Evolutionary conservation across 2,329 filamentous ascomycete species (phyloP).

Genomic region (Penicillium paneum): DNA sequence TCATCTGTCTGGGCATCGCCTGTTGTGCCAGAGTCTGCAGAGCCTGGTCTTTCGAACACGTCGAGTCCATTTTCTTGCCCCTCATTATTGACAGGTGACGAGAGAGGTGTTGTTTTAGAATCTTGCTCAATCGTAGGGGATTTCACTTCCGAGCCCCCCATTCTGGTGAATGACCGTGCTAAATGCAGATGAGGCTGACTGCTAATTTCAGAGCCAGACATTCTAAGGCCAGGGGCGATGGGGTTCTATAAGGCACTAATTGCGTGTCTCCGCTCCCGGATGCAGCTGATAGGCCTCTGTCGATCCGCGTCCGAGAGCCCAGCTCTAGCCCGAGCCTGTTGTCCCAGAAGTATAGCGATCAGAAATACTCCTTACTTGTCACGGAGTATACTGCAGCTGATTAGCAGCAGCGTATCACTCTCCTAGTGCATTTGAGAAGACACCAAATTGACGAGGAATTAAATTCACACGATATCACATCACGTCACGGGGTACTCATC

Average conservation of each 20-base stretch:
- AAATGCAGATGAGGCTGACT: conserved; percentile 27
- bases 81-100: conserved; percentile 21
- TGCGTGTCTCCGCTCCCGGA: conserved; percentile 17
- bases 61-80: conserved; percentile 33
- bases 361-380: background rate
- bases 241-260: conserved; percentile 25
- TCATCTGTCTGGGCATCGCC: conserved; percentile 34
- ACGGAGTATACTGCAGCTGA: background rate
- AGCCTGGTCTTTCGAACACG: conserved; percentile 45
- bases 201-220: conserved; percentile 25
- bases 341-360: background rate
- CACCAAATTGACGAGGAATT: background rate
- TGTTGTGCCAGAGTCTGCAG: conserved; percentile 31
- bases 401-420: background rate
- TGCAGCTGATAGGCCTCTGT: conserved; percentile 31
- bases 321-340: background rate
- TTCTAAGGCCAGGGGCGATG: conserved; percentile 22
- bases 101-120: conserved; percentile 21
- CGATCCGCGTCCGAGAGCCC: conserved; percentile 22
- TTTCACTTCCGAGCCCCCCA: conserved; percentile 28
- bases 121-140: conserved; percentile 24
- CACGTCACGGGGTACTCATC: conserved; percentile 13
- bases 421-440: background rate
- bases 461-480: conserved; percentile 9
- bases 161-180: conserved; percentile 33